Evolutionary conservation across 345 rosid genomes (phyloP).

Genomic region (Hypericum androsaemum): DNA sequence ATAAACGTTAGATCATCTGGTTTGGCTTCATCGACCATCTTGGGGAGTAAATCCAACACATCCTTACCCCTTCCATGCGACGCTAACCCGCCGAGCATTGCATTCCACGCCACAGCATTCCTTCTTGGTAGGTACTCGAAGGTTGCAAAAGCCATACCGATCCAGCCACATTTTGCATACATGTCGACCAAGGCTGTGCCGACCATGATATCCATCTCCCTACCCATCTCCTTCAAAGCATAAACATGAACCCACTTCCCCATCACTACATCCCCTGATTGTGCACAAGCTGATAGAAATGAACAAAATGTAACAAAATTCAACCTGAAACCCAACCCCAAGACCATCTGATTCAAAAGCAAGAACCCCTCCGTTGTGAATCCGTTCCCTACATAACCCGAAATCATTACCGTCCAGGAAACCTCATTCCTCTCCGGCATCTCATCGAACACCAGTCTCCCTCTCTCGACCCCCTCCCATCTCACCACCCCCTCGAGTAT

Average conservation of each 20-base stretch:
- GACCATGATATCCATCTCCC: constrained; percentile 44
- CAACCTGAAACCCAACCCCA: constrained; percentile 25
- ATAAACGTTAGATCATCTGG: constrained; percentile 70
- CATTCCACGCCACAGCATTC: constrained; percentile 79
- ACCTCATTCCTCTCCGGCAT: constrained; percentile 73
- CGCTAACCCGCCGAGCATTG: constrained; percentile 61
- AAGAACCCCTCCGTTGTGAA: constrained; percentile 32
- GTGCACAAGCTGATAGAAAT: constrained; percentile 56
- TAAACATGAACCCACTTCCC: constrained; percentile 74
- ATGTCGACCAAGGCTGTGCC: constrained; percentile 75
- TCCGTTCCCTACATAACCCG: constrained; percentile 55
- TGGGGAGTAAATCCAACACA: constrained; percentile 40
- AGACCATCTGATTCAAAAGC: constrained; percentile 43
- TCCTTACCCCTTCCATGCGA: constrained; percentile 56
- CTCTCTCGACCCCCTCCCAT: constrained; percentile 56
- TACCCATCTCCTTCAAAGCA: constrained; percentile 44
- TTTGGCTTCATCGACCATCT: constrained; percentile 50
- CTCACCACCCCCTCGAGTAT: constrained; percentile 46
- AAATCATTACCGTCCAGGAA: constrained; percentile 63
- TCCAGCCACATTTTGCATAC: constrained; percentile 79
- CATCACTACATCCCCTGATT: constrained; percentile 46
- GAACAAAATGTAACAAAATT: constrained; percentile 55
- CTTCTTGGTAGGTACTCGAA: constrained; percentile 42
- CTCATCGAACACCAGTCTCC: constrained; percentile 40
- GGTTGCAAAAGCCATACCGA: constrained; percentile 37